Evolutionary conservation across 2,329 filamentous ascomycete species (phyloP).

Genomic region (Neopestalotiopsis sp.): DNA sequence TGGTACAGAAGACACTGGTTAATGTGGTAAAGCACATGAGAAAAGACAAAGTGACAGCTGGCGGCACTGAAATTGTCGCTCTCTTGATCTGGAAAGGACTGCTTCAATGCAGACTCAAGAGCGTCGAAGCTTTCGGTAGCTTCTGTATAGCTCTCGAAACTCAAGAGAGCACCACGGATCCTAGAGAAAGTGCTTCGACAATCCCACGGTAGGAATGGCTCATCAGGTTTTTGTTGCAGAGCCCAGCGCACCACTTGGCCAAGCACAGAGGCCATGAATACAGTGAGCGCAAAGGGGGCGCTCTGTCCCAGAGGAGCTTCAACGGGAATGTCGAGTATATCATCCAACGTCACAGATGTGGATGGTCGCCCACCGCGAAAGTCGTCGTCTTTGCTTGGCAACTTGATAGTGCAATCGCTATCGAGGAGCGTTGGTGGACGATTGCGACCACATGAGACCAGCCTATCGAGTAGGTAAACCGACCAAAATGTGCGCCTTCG

Average conservation of each 20-base stretch:
- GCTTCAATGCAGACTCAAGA: neutral
- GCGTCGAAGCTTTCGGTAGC: neutral
- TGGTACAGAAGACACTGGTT: neutral
- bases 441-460: neutral
- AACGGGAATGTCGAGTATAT: neutral
- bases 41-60: neutral
- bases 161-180: neutral
- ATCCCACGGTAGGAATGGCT: neutral
- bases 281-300: neutral
- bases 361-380: neutral
- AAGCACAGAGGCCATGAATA: neutral
- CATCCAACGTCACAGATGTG: neutral
- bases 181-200: neutral
- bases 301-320: neutral
- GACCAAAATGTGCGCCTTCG: neutral
- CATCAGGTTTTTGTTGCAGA: neutral
- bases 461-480: neutral
- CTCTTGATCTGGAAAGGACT: neutral
- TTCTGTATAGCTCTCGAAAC: neutral
- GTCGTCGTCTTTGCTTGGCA: neutral
- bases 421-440: neutral
- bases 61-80: neutral
- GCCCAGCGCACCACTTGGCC: neutral
- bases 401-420: neutral
- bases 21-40: conserved; percentile 1